phyloP scores from a whole-genome alignment of 495 filamentous ascomycete species.

The Aspergillus biplanus region DNA sequence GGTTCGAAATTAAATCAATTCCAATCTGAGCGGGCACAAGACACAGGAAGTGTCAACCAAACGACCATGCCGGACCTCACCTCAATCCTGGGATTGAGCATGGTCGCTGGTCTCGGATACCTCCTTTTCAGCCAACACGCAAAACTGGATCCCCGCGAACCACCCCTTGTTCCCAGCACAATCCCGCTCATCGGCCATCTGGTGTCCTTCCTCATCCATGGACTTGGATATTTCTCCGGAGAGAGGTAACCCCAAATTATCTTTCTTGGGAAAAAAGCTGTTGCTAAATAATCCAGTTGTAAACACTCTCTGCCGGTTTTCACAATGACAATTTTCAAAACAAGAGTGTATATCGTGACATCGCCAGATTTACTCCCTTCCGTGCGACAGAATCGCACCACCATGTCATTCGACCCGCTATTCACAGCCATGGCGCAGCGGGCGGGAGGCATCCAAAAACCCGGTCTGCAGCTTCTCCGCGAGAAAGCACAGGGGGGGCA shows the following conservation, averaged over 20 bases:
- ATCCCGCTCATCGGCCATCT: constrained; percentile 54
- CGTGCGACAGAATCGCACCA: constrained; percentile 45
- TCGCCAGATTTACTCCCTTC: constrained; percentile 44
- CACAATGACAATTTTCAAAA: constrained; percentile 44
- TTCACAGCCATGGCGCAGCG: constrained; percentile 24
- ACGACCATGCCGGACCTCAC: neutral
- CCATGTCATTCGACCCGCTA: constrained; percentile 47
- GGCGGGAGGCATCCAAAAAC: constrained; percentile 25
- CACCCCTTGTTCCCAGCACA: constrained; percentile 37
- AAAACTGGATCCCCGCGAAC: constrained; percentile 45
- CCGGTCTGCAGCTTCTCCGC: constrained; percentile 22
- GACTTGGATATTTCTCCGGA: constrained; percentile 36
- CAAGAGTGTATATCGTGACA: constrained; percentile 49
- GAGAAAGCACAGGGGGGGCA: constrained; percentile 26
- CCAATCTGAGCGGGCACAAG: neutral
- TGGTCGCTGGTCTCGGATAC: neutral
- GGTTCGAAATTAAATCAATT: neutral
- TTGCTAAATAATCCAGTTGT: constrained; percentile 10
- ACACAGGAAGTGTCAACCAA: neutral
- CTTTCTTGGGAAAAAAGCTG: neutral
- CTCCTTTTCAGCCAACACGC: neutral
- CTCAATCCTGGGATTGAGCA: neutral
- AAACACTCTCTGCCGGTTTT: constrained; percentile 41
- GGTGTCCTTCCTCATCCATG: constrained; percentile 41
- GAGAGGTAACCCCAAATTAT: constrained; percentile 5